A percentile compares a stretch with the other conserved stretches of the same genome.
Evolutionary conservation across 139 green algal genomes (phyloP).

Genomic region (Auxenochlorella protothecoides): DNA sequence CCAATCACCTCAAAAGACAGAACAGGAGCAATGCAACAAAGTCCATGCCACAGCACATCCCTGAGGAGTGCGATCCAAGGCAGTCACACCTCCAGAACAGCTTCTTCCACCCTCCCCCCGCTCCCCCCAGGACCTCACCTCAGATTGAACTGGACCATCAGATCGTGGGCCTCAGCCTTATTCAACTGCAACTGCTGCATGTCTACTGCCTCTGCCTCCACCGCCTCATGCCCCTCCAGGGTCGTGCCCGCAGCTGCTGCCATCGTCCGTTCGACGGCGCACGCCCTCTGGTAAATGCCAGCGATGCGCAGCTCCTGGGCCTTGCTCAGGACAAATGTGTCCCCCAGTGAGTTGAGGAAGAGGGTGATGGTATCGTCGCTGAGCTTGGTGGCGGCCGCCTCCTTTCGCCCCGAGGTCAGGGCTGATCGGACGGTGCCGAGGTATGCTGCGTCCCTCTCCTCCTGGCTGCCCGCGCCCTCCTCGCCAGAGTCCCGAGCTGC

Average conservation of each 20-base stretch:
- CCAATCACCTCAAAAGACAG: not conserved
- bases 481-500: too few species aligned
- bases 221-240: not conserved
- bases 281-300: conserved; percentile 11
- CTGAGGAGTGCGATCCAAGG: too few species aligned
- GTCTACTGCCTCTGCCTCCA: not conserved
- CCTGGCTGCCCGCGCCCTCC: not conserved
- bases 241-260: too few species aligned
- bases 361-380: not conserved
- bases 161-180: conserved; percentile 15
- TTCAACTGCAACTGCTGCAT: conserved; percentile 8
- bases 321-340: conserved; percentile 16
- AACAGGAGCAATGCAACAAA: not conserved
- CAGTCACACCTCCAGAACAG: too few species aligned
- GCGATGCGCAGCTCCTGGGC: conserved; percentile 16
- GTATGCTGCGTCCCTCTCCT: not conserved
- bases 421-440: not conserved
- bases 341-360: conserved; percentile 11
- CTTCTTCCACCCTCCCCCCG: too few species aligned
- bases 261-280: not conserved
- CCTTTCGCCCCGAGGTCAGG: not conserved
- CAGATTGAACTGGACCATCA: conserved; percentile 29
- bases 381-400: not conserved
- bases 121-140: not conserved
- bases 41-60: too few species aligned